phyloP scores from a whole-genome alignment of 768 basidiomycete species.

The Austroboletus eburneus region DNA sequence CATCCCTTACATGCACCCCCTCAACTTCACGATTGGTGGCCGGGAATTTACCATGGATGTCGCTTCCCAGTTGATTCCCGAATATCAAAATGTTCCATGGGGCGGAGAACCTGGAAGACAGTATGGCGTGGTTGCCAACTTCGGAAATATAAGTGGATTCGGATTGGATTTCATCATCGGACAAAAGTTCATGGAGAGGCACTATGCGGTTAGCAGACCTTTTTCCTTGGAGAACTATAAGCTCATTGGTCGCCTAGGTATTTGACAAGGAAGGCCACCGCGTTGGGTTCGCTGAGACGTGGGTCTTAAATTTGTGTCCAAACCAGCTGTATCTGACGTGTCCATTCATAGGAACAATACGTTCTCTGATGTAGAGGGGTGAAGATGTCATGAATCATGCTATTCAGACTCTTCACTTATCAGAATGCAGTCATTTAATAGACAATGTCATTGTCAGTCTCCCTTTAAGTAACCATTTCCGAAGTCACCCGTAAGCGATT shows the following conservation, averaged over 20 bases:
- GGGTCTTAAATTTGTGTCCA: constrained; percentile 1
- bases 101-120: constrained; percentile 9
- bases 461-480: too few species aligned
- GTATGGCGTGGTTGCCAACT: constrained; percentile 5
- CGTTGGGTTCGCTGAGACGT: constrained; percentile 24
- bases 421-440: too few species aligned
- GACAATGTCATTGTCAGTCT: too few species aligned
- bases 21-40: constrained; percentile 13
- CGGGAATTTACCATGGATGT: constrained; percentile 14
- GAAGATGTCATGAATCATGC: too few species aligned
- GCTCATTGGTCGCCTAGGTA: constrained; percentile 4
- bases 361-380: constrained; percentile 4
- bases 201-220: constrained; percentile 7
- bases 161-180: constrained; percentile 12
- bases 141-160: constrained; percentile 4
- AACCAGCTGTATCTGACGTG: neutral
- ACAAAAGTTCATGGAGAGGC: constrained; percentile 12
- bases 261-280: constrained; percentile 19
- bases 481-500: too few species aligned
- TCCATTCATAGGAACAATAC: constrained; percentile 18
- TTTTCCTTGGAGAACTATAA: neutral
- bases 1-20: constrained; percentile 10
- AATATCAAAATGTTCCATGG: constrained; percentile 11
- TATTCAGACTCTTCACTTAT: too few species aligned
- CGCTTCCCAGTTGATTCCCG: constrained; percentile 19